Base-by-base conservation (phyloP, 1,284 basidiomycete species). In the Papiliotrema terrestris region DNA sequence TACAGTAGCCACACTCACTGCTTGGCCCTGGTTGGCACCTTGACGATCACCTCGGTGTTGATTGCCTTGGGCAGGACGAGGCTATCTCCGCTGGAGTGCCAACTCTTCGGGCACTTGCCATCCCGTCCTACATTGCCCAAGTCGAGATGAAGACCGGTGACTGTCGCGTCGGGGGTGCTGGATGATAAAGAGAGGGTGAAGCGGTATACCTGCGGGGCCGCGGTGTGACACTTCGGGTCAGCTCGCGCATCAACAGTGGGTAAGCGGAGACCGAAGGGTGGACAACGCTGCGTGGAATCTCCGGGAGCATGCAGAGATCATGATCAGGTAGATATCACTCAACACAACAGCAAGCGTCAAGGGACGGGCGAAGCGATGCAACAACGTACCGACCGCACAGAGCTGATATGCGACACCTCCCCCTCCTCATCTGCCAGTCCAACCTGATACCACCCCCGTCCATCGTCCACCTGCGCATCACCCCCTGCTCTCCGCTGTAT, bases 381-480 rank as follows among this genome's bases (percentile, higher is more conserved):
- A 3, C 8, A 39, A 43, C 51, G 38, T 32, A 53, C 51, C 20
- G 51, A 37, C 22, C 25, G 14, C 11, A 41, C 35, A 14, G 45
- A 53, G 8, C 44, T 36, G 13, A 26, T 41, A 22, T 45, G 39
- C 15, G 41, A 39, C 35, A 19, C 8, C 15, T 53, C 44, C 14
- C 36, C 45, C 2, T 46, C 44, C 11, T 11, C 38, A 11, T 32
- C 29, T 5, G 29, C 29, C 29, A 53, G 23, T 37, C 44, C 51
- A 3, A 47, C n/a, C 45, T 53, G 51, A 47, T 53, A 53, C 43
- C 23, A 39, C 20, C 51, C 51, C 36, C 17, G 29, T 37, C 45
- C 51, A 47, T 53, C 36, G 20, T 53, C 45, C 22, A 20, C 20
- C 25, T 25, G 20, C 22, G 14, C 49, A 2, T 25, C 20, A 4